Evolutionary conservation across 148 eudicot genomes (phyloP), one percentile per base, ranked within the genome.

Genomic region (Tetragonia tetragonoides): DNA sequence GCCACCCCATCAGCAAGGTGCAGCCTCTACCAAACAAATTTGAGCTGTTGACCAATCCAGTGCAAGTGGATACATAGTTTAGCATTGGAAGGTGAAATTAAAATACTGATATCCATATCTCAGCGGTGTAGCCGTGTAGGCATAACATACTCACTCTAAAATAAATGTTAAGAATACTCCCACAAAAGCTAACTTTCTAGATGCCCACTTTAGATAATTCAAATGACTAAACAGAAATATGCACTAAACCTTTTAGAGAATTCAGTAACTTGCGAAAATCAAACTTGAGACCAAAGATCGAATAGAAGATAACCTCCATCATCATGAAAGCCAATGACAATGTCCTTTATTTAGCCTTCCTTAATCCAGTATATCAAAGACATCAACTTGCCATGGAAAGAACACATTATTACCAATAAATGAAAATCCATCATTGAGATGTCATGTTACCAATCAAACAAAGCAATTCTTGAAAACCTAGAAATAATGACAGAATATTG

Each of bases 1-100:
- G n/a, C n/a, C n/a, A n/a, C n/a, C n/a, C n/a, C n/a, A n/a, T 95
- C 99, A 68, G 93, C 87, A 72, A 95, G 97, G 23, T 97, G 99
- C 49, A 95, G 77, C 87, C 97, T 86, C 99, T 95, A 83, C 71
- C 40, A 66, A 68, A 73, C 37, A 74, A 34, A 65, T 62, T 17
- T 57, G 38, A 59, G 3, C 17, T 28, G n/a, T 49, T 37, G 53
- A 49, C 46, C 57, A 69, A 51, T 46, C 39, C 56, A 46, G 3
- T 41, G 51, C 57, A 47, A 21, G 72, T 42, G 16, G n/a, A 28
- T 23, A 3, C 20, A 67, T 16, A 42, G n/a, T n/a, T n/a, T n/a
- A n/a, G n/a, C n/a, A n/a, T n/a, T 16, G 47, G 17, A 39, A 38
- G 68, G 57, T n/a, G 28, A 34, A 34, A n/a, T n/a, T n/a, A n/a